Conservation (phyloP, 441 rosid species). For the Pelargonium myrrhifolium region DNA sequence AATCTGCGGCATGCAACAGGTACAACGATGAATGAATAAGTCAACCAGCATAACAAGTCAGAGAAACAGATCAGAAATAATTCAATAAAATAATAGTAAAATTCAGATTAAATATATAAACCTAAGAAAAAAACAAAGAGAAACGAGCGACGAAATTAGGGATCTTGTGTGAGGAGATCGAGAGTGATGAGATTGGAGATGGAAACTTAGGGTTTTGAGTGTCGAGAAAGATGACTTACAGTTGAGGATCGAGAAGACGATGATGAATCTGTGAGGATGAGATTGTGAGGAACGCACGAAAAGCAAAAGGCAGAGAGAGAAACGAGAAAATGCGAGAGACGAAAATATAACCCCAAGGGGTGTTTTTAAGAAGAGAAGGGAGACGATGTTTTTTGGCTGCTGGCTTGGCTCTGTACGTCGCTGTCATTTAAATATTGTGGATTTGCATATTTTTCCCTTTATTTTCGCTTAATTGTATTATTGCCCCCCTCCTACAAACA, state of each 20-base stretch:
- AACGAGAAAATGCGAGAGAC: constrained; percentile 6
- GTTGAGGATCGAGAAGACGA: constrained; percentile 29
- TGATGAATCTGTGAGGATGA: constrained; percentile 33
- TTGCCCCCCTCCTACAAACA: too few species aligned
- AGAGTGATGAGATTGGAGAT: constrained; percentile 13
- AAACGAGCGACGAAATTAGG: constrained; percentile 14
- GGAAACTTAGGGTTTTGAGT: constrained; percentile 25
- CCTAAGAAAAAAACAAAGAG: background rate
- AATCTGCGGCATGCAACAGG: constrained; percentile 1
- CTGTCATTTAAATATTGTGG: too few species aligned
- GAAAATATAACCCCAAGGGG: too few species aligned
- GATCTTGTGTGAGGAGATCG: constrained; percentile 26
- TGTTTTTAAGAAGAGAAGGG: too few species aligned
- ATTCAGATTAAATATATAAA: background rate
- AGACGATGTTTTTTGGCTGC: too few species aligned
- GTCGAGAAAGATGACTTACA: constrained; percentile 31
- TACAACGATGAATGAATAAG: background rate
- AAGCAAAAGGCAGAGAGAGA: constrained; percentile 20
- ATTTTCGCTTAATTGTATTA: too few species aligned
- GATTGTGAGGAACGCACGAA: constrained; percentile 11
- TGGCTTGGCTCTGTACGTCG: too few species aligned
- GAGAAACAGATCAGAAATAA: background rate
- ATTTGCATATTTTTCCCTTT: too few species aligned
- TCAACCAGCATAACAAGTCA: background rate
- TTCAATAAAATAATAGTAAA: background rate